Percentiles rank a stretch among this genome's conserved stretches.
Evolutionary conservation across 192 early-diverging fungal species (phyloP).

Genomic region (Chytriomyces sp.): DNA sequence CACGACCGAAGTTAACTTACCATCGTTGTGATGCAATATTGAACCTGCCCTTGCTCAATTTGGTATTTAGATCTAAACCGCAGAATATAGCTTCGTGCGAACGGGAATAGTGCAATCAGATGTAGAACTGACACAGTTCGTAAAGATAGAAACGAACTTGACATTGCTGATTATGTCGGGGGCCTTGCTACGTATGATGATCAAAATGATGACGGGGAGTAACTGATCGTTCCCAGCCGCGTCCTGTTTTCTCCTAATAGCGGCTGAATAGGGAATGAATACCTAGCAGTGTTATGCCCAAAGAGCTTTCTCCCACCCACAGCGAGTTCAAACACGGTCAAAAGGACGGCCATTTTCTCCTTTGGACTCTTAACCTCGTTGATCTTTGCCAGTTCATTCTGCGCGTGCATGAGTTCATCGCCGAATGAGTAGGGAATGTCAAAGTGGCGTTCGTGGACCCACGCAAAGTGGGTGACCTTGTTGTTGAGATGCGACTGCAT

Average conservation of each 20-base stretch:
- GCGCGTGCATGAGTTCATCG: conserved; percentile 43
- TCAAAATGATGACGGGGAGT: conserved; percentile 51
- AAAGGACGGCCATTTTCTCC: conserved; percentile 48
- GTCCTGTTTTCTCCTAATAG: conserved; percentile 40
- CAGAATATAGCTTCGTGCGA: conserved; percentile 54
- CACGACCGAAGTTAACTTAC: conserved; percentile 3
- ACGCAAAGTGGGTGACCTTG: conserved; percentile 47
- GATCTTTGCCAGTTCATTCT: conserved; percentile 46
- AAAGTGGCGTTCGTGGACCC: conserved; percentile 55
- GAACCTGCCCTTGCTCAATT: conserved; percentile 47
- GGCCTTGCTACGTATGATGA: conserved; percentile 49
- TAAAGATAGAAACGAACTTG: conserved; percentile 33
- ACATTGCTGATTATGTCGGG: conserved; percentile 58
- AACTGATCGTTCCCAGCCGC: conserved; percentile 50
- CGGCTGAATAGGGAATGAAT: conserved; percentile 29
- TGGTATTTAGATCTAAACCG: conserved; percentile 49
- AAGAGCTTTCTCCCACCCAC: conserved; percentile 32
- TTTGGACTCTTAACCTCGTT: conserved; percentile 52
- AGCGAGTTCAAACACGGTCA: conserved; percentile 44
- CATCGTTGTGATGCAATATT: conserved; percentile 56
- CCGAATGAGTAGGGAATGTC: conserved; percentile 51
- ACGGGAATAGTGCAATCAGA: conserved; percentile 3
- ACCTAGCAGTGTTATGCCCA: not conserved
- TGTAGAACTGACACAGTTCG: not conserved
- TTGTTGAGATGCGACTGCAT: conserved; percentile 38